Percentiles rank a stretch among this genome's conserved stretches.
Conservation (phyloP, 2,329 filamentous ascomycete genomes). For the Endocalyx cinctus region DNA sequence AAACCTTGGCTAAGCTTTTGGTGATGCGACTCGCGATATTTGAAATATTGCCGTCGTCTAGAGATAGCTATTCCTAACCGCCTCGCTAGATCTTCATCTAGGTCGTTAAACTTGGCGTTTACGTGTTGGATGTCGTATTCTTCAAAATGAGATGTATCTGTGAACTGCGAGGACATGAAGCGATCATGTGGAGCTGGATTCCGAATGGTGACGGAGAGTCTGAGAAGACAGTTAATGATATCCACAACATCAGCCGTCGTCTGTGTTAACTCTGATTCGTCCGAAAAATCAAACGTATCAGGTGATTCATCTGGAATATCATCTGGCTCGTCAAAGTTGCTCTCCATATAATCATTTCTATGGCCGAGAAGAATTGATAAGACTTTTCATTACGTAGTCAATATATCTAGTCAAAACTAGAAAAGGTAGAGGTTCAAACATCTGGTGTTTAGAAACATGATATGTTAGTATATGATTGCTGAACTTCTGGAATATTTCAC, state of each 20-base stretch:
- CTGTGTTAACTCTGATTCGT: conserved; percentile 13
- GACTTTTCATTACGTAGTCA: no score
- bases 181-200: conserved; percentile 32
- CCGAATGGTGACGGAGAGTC: conserved; percentile 32
- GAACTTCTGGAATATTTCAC: no score
- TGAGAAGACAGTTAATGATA: conserved; percentile 26
- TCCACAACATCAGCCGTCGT: conserved; percentile 17
- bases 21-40: conserved; percentile 32
- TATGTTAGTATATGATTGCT: no score
- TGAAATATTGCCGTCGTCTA: conserved; percentile 29
- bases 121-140: conserved; percentile 25
- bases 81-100: conserved; percentile 10
- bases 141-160: conserved; percentile 20
- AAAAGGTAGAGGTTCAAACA: no score
- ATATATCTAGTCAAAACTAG: no score
- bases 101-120: conserved; percentile 22
- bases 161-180: conserved; percentile 11
- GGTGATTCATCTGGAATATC: conserved; percentile 5
- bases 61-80: conserved; percentile 30
- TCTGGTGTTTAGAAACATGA: no score
- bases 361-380: no score
- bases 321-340: no score
- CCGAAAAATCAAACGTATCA: conserved; percentile 6
- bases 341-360: no score
- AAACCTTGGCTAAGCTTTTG: conserved; percentile 24